Evolutionary conservation across 352 stramenopile species (phyloP), one percentile per base, ranked within the genome.

Genomic region (Globisporangium paroecandrum): DNA sequence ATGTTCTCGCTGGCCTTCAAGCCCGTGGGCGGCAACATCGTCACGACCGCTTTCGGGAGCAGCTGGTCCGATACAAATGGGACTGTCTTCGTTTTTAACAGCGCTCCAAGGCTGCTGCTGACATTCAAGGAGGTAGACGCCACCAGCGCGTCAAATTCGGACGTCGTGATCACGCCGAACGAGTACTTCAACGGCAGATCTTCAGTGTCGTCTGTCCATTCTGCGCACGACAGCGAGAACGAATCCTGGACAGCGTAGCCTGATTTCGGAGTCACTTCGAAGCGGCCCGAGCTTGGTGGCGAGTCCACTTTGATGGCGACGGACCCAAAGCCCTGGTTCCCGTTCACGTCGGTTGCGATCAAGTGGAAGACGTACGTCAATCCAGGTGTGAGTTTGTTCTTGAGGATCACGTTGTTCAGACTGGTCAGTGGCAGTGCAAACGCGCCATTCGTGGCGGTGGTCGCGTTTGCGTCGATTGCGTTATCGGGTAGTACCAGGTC

Each of bases 351-450:
- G 0, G 64, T 82, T 0, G 83, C 85, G 0, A 85, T 61, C 1
- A 90, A 73, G 1, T 83, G 80, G n/a, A 94, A 83, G 3, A 76
- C 69, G 65, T 94, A 94, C 25, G 74, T 86, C 15, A 89, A 68
- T n/a, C 83, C 85, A 2, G 82, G 51, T 0, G 83, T 91, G 22
- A 94, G 72, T 15, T 59, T 72, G 62, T 89, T 89, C 41, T 77
- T 76, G 2, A 69, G 54, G 38, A 94, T 86, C 0, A 74, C 71
- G 49, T 91, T 92, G 59, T 65, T 85, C 5, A 72, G 27, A 32
- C 62, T 88, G 0, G 81, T 85, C 1, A 94, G 71, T 0, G 82
- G 74, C n/a, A 92, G 69, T 0, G 77, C 70, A 34, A 94, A 91
- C 1, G 75, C 77, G 10, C 70, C 69, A 62, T 72, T 78, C 0